phyloP scores from a whole-genome alignment of 2,329 filamentous ascomycete species.

The Phoma sp. region DNA sequence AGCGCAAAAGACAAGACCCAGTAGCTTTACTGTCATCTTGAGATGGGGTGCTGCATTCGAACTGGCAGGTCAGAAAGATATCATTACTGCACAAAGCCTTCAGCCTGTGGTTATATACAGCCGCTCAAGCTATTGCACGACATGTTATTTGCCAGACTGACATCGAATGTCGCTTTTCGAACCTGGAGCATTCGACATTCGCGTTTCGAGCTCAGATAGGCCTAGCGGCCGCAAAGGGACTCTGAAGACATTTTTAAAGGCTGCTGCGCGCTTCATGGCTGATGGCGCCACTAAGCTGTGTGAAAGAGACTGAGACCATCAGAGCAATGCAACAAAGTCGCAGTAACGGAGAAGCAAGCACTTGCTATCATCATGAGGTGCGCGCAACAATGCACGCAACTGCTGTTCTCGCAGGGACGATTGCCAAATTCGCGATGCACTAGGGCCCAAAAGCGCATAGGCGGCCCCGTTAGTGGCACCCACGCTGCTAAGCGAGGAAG shows the following conservation, averaged over 20 bases:
- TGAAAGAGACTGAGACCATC: too few relatives aligned
- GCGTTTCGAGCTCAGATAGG: conserved; percentile 11
- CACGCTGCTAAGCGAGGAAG: too few relatives aligned
- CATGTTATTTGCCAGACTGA: background rate
- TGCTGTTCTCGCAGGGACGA: too few relatives aligned
- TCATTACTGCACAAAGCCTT: background rate
- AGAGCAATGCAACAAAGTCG: too few relatives aligned
- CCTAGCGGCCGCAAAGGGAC: background rate
- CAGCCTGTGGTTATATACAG: background rate
- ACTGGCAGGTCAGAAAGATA: background rate
- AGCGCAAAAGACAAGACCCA: background rate
- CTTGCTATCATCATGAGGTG: too few relatives aligned
- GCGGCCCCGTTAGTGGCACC: too few relatives aligned
- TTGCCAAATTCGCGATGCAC: background rate
- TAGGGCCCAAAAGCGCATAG: too few relatives aligned
- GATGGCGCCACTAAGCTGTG: too few relatives aligned
- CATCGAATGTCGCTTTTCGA: conserved; percentile 1
- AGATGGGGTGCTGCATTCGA: background rate
- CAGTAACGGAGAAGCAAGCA: too few relatives aligned
- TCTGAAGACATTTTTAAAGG: too few relatives aligned
- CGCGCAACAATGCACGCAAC: too few relatives aligned
- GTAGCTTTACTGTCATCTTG: background rate
- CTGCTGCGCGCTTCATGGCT: too few relatives aligned
- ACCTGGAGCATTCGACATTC: background rate
- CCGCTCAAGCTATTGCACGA: background rate